Evolutionary conservation across 2,329 filamentous ascomycete species (phyloP), one percentile per base, ranked within the genome.

Genomic region (Didymella exigua): DNA sequence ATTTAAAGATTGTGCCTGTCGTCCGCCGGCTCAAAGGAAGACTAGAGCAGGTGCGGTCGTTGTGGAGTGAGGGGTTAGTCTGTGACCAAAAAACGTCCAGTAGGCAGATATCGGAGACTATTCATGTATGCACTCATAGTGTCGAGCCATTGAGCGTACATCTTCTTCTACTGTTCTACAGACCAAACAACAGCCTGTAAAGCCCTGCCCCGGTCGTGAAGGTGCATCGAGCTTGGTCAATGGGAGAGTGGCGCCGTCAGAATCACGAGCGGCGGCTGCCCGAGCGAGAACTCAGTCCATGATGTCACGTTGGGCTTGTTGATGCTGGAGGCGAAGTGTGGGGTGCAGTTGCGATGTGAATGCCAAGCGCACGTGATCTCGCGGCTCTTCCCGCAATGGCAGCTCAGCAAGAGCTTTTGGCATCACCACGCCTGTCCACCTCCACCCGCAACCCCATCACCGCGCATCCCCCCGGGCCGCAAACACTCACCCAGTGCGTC

Each of bases 391-490:
- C 63, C 66, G 61, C 27, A 33, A 46, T 31, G 26, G 56, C 59
- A 61, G 55, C 59, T 58, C 60, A 62, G 44, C 45, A 53, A 58
- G 62, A 70, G 63, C 63, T 69, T 71, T 72, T 69, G 66, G 45
- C 67, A 36, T 62, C 61, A 63, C 63, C 59, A 63, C 49, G 61
- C 66, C 58, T 60, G 62, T 62, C 60, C 54, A 60, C 59, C 59
- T 59, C 56, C 60, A 60, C 60, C 52, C 61, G 62, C 68, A 67
- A 63, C 66, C 45, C 69, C 69, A 74, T 74, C 70, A 64, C 58
- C 59, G 60, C 57, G 63, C 70, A 74, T 73, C 72, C 65, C 65
- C 58, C 55, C 61, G 63, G 70, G 67, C 69, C 56, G 55, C 62
- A 49, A 59, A 63, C 61, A 52, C 54, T 46, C 58, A 58, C 63